Conservation (phyloP, 345 rosid species). For the Eucalyptus marginata region DNA sequence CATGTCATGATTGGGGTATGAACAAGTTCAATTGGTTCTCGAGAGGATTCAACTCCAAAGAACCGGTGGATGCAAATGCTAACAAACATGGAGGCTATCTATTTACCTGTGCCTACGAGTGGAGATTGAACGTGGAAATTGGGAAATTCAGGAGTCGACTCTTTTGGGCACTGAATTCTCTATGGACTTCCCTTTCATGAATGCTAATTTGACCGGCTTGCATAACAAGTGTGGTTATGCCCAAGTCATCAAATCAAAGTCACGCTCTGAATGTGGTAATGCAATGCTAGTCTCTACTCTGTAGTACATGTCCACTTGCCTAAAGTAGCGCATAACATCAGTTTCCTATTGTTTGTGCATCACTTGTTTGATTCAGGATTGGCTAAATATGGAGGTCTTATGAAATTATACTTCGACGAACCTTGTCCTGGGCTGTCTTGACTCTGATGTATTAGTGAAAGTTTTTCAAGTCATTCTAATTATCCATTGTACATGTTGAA, state of each 20-base stretch:
- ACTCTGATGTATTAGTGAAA: neutral
- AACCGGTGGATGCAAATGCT: too few species aligned
- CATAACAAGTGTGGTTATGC: constrained; percentile 21
- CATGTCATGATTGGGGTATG: too few species aligned
- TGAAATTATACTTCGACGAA: constrained; percentile 33
- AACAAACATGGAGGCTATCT: too few species aligned
- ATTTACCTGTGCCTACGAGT: too few species aligned
- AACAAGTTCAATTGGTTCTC: too few species aligned
- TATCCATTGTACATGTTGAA: neutral
- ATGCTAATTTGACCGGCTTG: constrained; percentile 13
- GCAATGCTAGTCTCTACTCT: neutral
- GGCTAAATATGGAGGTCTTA: constrained; percentile 25
- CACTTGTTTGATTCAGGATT: constrained; percentile 7
- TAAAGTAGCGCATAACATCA: neutral
- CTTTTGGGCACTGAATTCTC: constrained; percentile 11
- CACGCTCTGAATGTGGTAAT: constrained; percentile 25
- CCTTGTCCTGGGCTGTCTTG: neutral
- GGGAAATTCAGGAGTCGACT: constrained; percentile 4
- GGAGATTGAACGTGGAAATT: too few species aligned
- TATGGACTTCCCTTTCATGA: constrained; percentile 41
- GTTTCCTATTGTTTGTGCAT: neutral
- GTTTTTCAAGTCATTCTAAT: neutral
- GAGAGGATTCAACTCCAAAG: too few species aligned
- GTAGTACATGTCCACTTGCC: neutral
- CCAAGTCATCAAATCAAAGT: constrained; percentile 5